Percentiles rank a stretch among this genome's conserved stretches.
Conservation (phyloP, 2,329 filamentous ascomycete genomes). For the Dactylellina cionopaga region DNA sequence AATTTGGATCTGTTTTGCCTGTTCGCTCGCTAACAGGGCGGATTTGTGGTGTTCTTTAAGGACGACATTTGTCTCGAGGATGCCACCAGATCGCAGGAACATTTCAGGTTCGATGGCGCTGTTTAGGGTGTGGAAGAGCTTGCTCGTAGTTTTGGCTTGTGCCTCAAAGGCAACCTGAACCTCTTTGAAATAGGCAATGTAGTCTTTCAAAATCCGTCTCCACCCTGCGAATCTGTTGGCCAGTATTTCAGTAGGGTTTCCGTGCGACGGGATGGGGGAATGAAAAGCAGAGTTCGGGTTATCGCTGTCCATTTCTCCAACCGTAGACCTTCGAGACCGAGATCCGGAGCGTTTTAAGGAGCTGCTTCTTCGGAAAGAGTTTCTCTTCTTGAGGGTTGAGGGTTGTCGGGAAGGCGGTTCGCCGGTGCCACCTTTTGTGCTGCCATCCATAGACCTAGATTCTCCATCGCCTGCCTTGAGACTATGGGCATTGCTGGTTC, state of each 20-base stretch:
- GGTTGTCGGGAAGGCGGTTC: conserved; percentile 37
- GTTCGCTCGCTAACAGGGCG: conserved; percentile 80
- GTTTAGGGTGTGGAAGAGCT: conserved; percentile 74
- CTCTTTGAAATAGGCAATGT: conserved; percentile 93
- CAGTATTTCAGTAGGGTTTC: conserved; percentile 86
- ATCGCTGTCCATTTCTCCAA: conserved; percentile 75
- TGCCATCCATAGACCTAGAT: conserved; percentile 36
- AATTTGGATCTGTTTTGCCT: conserved; percentile 87
- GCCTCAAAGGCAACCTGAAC: conserved; percentile 89
- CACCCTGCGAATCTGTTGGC: conserved; percentile 94
- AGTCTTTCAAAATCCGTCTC: conserved; percentile 93
- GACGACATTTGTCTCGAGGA: conserved; percentile 85
- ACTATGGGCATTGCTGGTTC: conserved; percentile 24
- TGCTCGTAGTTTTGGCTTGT: conserved; percentile 81
- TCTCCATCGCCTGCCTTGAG: conserved; percentile 51
- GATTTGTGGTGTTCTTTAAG: conserved; percentile 84
- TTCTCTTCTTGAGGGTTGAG: conserved; percentile 84
- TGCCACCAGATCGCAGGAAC: conserved; percentile 82
- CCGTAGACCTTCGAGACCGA: conserved; percentile 80
- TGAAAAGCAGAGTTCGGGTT: conserved; percentile 85
- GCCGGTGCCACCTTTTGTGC: conserved; percentile 24
- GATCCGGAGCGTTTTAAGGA: conserved; percentile 84
- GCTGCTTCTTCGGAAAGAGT: conserved; percentile 75
- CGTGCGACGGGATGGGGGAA: conserved; percentile 86
- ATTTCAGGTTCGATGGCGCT: conserved; percentile 73